Percentiles rank a stretch among this genome's conserved stretches.
Evolutionary conservation across 495 filamentous ascomycete genomes (phyloP).

Genomic region (Neurospora hispaniola): DNA sequence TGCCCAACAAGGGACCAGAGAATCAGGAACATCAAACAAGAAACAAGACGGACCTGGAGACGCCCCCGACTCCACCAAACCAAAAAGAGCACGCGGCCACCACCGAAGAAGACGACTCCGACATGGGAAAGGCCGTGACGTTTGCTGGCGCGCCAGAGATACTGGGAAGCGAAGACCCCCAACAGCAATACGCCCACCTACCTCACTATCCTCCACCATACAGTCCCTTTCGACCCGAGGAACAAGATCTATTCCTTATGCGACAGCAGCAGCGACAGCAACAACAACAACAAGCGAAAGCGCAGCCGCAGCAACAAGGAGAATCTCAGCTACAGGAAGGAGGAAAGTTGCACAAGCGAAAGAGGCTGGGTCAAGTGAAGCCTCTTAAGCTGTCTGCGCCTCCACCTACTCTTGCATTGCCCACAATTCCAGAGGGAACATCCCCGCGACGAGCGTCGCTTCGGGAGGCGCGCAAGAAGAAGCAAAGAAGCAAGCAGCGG

Average conservation of each 20-base stretch:
- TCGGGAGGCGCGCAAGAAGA: conserved; percentile 16
- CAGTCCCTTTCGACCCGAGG: not conserved
- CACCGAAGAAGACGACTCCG: not conserved
- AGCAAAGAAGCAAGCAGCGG: not conserved
- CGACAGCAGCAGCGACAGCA: not conserved
- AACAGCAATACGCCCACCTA: not conserved
- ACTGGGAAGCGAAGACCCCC: not conserved
- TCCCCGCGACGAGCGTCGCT: conserved; percentile 31
- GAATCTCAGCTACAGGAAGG: not conserved
- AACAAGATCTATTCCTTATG: not conserved
- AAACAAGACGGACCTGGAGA: not conserved
- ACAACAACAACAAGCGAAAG: not conserved
- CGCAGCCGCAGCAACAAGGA: not conserved
- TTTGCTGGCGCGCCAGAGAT: not conserved
- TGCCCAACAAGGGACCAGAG: not conserved
- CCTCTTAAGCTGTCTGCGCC: not conserved
- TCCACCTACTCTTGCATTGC: conserved; percentile 16
- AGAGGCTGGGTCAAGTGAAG: conserved; percentile 2
- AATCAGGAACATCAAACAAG: not conserved
- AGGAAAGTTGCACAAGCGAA: conserved; percentile 38
- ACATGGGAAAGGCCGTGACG: not conserved
- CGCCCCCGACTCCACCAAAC: not conserved
- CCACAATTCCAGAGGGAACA: conserved; percentile 34
- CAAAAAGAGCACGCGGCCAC: not conserved
- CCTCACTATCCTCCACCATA: not conserved